These are phyloP conservation scores for Stachybotrys chlorohalonatus DNA, from an alignment of 2,329 filamentous ascomycete species.

Conservation along the genomic window DNA sequence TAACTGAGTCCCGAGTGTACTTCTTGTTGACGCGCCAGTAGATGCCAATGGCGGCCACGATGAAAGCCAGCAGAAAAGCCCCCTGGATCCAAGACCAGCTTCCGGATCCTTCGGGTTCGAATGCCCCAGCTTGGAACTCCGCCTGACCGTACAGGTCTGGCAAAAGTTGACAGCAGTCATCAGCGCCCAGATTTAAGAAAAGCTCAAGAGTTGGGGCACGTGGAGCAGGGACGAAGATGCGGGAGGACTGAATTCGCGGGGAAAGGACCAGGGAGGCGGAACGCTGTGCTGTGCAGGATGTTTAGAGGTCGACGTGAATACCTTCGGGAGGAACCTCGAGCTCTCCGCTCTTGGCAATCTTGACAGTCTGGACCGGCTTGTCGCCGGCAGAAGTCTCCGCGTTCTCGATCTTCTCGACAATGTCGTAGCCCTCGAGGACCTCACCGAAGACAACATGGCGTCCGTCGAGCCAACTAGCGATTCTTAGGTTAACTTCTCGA, in stretches of 20 bases:
- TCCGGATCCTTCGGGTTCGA: neutral
- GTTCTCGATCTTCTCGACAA: conserved; percentile 72
- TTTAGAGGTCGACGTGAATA: conserved; percentile 85
- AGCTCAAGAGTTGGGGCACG: conserved; percentile 7
- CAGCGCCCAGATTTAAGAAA: conserved; percentile 16
- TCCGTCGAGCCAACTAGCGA: conserved; percentile 66
- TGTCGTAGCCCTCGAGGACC: conserved; percentile 75
- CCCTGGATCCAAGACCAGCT: conserved; percentile 35
- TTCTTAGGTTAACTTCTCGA: neutral
- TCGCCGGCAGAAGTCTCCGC: conserved; percentile 55
- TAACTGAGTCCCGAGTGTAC: conserved; percentile 18
- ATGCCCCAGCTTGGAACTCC: conserved; percentile 3
- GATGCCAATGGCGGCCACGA: conserved; percentile 34
- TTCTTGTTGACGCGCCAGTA: conserved; percentile 39
- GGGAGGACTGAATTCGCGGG: neutral
- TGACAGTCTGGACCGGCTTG: conserved; percentile 60
- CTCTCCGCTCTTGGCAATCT: conserved; percentile 78
- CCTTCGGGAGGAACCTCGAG: conserved; percentile 78
- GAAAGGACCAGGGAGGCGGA: neutral
- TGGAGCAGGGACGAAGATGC: conserved; percentile 6
- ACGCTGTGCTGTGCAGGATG: neutral
- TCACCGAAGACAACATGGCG: conserved; percentile 83
- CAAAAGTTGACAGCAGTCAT: conserved; percentile 16
- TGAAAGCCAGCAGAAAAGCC: conserved; percentile 38
- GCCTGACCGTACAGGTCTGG: conserved; percentile 18